phyloP scores from a whole-genome alignment of 2,329 filamentous ascomycete species.

The Cordyceps sp. region DNA sequence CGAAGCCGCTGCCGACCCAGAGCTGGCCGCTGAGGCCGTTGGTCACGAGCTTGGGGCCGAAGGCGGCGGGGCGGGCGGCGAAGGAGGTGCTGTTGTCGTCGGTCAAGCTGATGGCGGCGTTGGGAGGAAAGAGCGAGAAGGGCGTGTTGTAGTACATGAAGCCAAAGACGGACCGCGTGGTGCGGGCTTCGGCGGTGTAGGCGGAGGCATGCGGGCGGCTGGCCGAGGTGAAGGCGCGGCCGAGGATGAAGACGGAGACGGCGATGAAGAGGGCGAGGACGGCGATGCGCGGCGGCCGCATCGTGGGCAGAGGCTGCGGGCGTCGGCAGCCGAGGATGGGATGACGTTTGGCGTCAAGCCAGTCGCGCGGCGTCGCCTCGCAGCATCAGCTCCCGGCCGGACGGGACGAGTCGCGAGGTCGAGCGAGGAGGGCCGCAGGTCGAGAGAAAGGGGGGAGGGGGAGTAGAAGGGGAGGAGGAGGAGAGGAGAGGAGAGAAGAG shows the following conservation, averaged over 20 bases:
- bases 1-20: constrained; percentile 87
- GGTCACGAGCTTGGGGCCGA: constrained; percentile 62
- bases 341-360: constrained; percentile 2
- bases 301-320: constrained; percentile 14
- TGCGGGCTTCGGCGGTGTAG: constrained; percentile 7
- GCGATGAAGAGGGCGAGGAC: constrained; percentile 36
- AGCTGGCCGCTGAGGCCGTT: constrained; percentile 74
- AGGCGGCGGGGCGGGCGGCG: constrained; percentile 79
- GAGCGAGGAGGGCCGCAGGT: neutral
- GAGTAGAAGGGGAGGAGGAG: neutral
- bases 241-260: constrained; percentile 36
- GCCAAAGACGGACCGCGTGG: constrained; percentile 14
- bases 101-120: constrained; percentile 87
- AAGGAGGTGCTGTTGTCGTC: constrained; percentile 98
- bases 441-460: neutral
- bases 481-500: neutral
- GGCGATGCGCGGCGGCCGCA: constrained; percentile 37
- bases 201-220: constrained; percentile 9
- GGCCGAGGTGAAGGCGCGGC: constrained; percentile 30
- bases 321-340: neutral
- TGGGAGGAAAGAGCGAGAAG: constrained; percentile 83
- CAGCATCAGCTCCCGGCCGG: constrained; percentile 1
- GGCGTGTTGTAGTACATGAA: constrained; percentile 59
- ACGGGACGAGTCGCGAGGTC: too few species aligned
- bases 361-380: constrained; percentile 1